phyloP scores from a whole-genome alignment of 768 basidiomycete species.

The Leccinum barrowsii region DNA sequence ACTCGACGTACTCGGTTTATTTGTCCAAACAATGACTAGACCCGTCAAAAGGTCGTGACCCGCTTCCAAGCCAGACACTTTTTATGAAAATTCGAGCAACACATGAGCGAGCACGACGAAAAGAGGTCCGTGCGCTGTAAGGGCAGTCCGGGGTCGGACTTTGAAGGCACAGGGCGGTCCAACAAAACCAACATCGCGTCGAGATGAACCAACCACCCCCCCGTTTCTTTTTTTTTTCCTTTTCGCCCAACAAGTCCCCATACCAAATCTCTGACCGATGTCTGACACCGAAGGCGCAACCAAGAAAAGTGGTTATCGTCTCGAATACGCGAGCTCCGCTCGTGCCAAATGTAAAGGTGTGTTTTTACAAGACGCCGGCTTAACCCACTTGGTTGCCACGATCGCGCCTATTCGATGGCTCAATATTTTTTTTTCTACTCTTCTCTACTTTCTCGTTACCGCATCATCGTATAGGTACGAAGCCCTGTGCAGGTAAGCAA shows the following conservation, averaged over 20 bases:
- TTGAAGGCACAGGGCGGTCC: slow-evolving; percentile 37
- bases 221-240: slow-evolving; percentile 30
- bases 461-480: slow-evolving; percentile 53
- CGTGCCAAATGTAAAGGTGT: slow-evolving; percentile 79
- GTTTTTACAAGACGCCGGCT: slow-evolving; percentile 2
- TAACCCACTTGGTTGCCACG: slow-evolving; percentile 8
- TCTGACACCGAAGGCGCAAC: slow-evolving; percentile 35
- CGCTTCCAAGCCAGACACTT: slow-evolving; percentile 10
- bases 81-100: slow-evolving; percentile 16
- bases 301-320: slow-evolving; percentile 56
- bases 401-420: slow-evolving; percentile 2
- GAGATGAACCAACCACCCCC: slow-evolving; percentile 33
- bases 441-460: slow-evolving; percentile 14
- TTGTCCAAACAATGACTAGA: slow-evolving; percentile 31
- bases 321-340: slow-evolving; percentile 68
- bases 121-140: slow-evolving; percentile 36
- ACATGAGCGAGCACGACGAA: slow-evolving; percentile 23
- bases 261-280: slow-evolving; percentile 23
- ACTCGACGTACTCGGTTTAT: slow-evolving; percentile 10
- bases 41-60: slow-evolving; percentile 6
- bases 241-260: slow-evolving; percentile 4
- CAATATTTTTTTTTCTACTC: slow-evolving; percentile 5
- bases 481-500: slow-evolving; percentile 65
- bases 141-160: slow-evolving; percentile 32
- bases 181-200: slow-evolving; percentile 38